Conservation (phyloP, 2,329 filamentous ascomycete species). For the Dryadomyces sulphureus region DNA sequence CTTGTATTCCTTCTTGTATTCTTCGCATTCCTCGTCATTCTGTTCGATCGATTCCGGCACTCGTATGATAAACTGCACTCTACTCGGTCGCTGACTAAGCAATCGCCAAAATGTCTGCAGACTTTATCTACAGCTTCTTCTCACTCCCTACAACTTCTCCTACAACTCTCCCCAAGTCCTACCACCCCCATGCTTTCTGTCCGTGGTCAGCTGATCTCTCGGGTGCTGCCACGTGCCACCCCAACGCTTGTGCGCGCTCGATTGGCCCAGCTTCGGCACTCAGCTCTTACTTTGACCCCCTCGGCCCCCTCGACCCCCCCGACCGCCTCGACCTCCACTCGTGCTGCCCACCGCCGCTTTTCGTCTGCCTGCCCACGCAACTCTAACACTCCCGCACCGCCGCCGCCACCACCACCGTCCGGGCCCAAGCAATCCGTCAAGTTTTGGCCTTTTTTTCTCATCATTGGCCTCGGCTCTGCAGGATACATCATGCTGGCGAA, state of each 20-base stretch:
- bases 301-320: not conserved
- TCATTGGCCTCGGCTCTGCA: slow-evolving; percentile 31
- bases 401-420: slow-evolving; percentile 6
- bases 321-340: not conserved
- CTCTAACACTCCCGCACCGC: slow-evolving; percentile 6
- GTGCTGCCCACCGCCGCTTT: not conserved
- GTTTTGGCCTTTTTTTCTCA: slow-evolving; percentile 41
- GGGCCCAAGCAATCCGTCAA: slow-evolving; percentile 22
- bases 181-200: not conserved
- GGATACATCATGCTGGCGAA: slow-evolving; percentile 37
- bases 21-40: too few relatives aligned
- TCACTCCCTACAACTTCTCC: not conserved
- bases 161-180: not conserved
- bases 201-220: not conserved
- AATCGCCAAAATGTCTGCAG: too few relatives aligned
- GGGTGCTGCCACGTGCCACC: not conserved
- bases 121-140: not conserved
- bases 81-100: too few relatives aligned
- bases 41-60: too few relatives aligned
- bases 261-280: too few relatives aligned
- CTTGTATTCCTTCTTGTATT: too few relatives aligned
- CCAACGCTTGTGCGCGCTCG: not conserved
- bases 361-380: not conserved
- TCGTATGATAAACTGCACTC: too few relatives aligned
- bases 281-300: not conserved